Base-by-base conservation (phyloP, 768 basidiomycete species). In the Termitomyces sp. region DNA sequence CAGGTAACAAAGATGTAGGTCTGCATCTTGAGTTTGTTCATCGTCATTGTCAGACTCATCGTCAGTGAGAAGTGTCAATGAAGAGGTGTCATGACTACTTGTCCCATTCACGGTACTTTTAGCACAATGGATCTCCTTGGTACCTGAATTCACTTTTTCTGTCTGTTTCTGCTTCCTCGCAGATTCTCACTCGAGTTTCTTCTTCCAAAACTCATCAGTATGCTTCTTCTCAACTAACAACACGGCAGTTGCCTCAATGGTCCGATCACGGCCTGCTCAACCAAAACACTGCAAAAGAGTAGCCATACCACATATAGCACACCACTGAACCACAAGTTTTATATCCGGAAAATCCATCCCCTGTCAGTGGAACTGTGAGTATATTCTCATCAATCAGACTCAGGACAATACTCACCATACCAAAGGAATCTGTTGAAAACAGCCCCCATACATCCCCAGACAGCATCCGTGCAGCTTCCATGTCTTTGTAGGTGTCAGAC, bases 261-360 rank as follows among this genome's bases (percentile, higher is more conserved):
- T 54, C 15, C 5, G 31, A 38, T 54, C 60, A 6, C 60, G 52
- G 20, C 59, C 73, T 1, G 57, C 72, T 16, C 63, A 63, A 1
- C 73, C 73, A 48, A 72, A 65, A 1, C 67, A 52, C 53, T 76
- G 73, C 70, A 67, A 69, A 1, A 74, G 52, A 0, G 66, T 62
- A 3, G 59, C 54, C 5, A 73, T 33, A 25, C 52, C 50, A 51
- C 64, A 66, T 9, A 61, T 63, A 0, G 57, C 66, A 22, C 53
- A 49, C 60, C 29, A 29, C 29, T 29, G 29, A 29, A 29, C 29
- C 29, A 29, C 29, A 29, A 29, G 29, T 9, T 29, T 29, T 4
- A 76, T 68, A 52, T 68, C 66, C 2, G 68, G 56, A 3, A 75
- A 10, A 41, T 76, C 69, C 33, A 76, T 59, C 4, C 73, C 71